A percentile compares a stretch with the other conserved stretches of the same genome.
These are phyloP conservation scores for Colletotrichum tanaceti DNA, from an alignment of 2,329 filamentous ascomycete species.

Conservation along the genomic window DNA sequence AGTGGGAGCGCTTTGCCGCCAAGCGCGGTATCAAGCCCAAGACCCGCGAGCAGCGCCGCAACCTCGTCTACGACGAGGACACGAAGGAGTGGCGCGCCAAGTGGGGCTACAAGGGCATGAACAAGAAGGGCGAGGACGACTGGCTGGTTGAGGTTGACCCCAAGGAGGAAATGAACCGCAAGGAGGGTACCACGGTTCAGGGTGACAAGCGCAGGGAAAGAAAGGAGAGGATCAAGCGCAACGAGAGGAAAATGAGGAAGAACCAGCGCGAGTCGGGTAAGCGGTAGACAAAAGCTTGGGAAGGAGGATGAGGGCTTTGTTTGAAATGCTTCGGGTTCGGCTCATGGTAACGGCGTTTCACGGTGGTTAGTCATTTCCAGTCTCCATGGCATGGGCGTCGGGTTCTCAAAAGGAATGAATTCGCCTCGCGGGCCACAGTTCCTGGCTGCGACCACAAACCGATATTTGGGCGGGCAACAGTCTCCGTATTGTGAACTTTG, in stretches of 20 bases:
- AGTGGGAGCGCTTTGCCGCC: slow-evolving; percentile 95
- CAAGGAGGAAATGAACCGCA: slow-evolving; percentile 72
- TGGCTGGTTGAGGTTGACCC: slow-evolving; percentile 95
- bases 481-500: slow-evolving; percentile 18
- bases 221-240: slow-evolving; percentile 76
- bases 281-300: slow-evolving; percentile 17
- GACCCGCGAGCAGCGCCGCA: slow-evolving; percentile 77
- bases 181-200: slow-evolving; percentile 71
- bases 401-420: slow-evolving; percentile 30
- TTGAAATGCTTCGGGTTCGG: slow-evolving; percentile 34
- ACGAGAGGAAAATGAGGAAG: slow-evolving; percentile 75
- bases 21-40: slow-evolving; percentile 97
- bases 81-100: slow-evolving; percentile 90
- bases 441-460: slow-evolving; percentile 17
- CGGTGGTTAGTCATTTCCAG: slow-evolving; percentile 35
- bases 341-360: slow-evolving; percentile 37
- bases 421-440: slow-evolving; percentile 18
- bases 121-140: slow-evolving; percentile 84
- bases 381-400: slow-evolving; percentile 5
- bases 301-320: background rate
- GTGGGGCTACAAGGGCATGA: slow-evolving; percentile 94
- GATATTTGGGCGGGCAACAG: background rate
- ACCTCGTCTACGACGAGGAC: slow-evolving; percentile 86
- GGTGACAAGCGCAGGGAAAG: slow-evolving; percentile 73
- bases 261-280: slow-evolving; percentile 65